phyloP scores from a whole-genome alignment of 225 moss, liverwort and hornwort genomes.

The Pseudisothecium myosuroides region DNA sequence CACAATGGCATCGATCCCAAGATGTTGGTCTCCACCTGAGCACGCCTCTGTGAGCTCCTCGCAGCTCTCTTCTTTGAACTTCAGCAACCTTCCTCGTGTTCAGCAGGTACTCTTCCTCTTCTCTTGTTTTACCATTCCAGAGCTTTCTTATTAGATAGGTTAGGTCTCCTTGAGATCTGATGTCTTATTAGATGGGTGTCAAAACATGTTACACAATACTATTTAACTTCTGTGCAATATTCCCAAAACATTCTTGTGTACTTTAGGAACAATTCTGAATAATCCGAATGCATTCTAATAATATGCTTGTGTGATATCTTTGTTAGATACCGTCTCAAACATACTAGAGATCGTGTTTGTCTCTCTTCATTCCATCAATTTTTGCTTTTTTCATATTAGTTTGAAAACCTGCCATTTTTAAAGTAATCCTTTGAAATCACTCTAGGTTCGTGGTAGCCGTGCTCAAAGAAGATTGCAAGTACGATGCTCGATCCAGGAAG shows the following conservation, averaged over 20 bases:
- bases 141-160: background rate
- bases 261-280: background rate
- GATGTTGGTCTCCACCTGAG: conserved; percentile 10
- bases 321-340: background rate
- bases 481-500: conserved; percentile 19
- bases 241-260: background rate
- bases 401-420: background rate
- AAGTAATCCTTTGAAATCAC: background rate
- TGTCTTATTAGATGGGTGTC: background rate
- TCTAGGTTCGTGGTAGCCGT: conserved; percentile 4
- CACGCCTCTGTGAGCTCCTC: background rate
- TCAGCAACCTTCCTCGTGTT: background rate
- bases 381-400: background rate
- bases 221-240: background rate
- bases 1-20: conserved; percentile 18
- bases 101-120: conserved; percentile 1
- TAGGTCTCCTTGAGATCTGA: background rate
- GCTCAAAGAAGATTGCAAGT: background rate
- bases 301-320: background rate
- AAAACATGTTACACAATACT: background rate
- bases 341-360: background rate
- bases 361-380: background rate
- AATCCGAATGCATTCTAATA: too few species aligned
- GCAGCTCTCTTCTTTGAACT: conserved; percentile 8
- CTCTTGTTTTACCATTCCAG: background rate